A percentile compares a stretch with the other conserved stretches of the same genome.
phyloP scores from a whole-genome alignment of 345 rosid species.

The Citrus reticulata region DNA sequence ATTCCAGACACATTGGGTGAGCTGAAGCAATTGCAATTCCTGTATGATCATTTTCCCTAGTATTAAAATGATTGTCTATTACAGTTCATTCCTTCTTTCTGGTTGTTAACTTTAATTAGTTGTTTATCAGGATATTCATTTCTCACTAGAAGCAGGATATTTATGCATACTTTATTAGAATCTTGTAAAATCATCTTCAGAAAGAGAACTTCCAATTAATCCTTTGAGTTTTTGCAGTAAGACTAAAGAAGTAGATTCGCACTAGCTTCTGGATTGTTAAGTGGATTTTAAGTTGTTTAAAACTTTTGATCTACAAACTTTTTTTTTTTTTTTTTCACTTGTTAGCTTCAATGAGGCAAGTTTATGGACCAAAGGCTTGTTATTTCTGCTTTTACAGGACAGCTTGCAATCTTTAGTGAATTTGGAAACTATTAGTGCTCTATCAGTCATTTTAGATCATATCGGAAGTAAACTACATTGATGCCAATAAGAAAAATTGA shows the following conservation, averaged over 20 bases:
- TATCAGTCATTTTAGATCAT: background rate
- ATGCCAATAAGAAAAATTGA: background rate
- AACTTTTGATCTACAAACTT: background rate
- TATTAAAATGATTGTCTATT: background rate
- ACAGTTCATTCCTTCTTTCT: background rate
- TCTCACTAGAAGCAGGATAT: too few relatives aligned
- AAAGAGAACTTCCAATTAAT: background rate
- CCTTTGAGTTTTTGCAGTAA: background rate
- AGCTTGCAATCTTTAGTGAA: background rate
- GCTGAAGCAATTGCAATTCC: slow-evolving; percentile 32
- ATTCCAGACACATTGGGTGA: slow-evolving; percentile 37
- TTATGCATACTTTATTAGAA: too few relatives aligned
- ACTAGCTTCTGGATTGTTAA: background rate
- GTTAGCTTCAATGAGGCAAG: background rate
- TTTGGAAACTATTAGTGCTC: background rate
- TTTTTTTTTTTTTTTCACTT: background rate
- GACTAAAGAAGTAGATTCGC: background rate
- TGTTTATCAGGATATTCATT: background rate
- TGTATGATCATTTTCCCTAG: slow-evolving; percentile 25
- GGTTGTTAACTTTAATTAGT: background rate
- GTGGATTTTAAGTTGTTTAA: background rate
- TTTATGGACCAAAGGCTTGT: background rate
- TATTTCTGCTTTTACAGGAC: background rate
- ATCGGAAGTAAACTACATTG: background rate
- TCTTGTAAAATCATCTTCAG: background rate